These are phyloP conservation scores for Chrysochromulina parva DNA, from an alignment of 78 protist species.

Conservation along the genomic window DNA sequence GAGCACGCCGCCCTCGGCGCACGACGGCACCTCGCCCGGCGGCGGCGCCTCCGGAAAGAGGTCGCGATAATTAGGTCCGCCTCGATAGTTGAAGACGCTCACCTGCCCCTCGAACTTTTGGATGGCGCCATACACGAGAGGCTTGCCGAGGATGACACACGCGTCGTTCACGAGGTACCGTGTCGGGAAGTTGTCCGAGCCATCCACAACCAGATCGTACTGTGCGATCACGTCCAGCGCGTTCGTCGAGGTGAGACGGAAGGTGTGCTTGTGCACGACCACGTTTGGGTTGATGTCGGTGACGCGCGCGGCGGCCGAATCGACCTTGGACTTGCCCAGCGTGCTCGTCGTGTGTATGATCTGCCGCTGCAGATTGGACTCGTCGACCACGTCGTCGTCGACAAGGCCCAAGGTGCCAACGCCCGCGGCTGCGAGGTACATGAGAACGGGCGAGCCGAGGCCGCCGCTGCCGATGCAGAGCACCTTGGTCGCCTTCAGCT, in stretches of 20 bases:
- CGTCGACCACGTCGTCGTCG: constrained; percentile 79
- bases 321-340: constrained; percentile 53
- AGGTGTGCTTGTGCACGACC: too few relatives aligned
- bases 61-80: constrained; percentile 90
- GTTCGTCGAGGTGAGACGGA: constrained; percentile 53
- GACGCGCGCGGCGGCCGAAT: constrained; percentile 32
- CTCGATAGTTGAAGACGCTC: constrained; percentile 15
- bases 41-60: constrained; percentile 87
- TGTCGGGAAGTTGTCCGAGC: constrained; percentile 78
- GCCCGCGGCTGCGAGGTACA: constrained; percentile 86
- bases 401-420: constrained; percentile 71
- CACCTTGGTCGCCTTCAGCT: constrained; percentile 35
- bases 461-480: constrained; percentile 88
- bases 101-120: constrained; percentile 86
- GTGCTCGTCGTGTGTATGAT: constrained; percentile 43
- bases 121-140: constrained; percentile 84
- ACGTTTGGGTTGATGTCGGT: background rate
- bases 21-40: constrained; percentile 71
- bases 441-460: constrained; percentile 72
- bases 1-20: constrained; percentile 49
- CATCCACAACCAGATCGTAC: constrained; percentile 80
- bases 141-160: constrained; percentile 64
- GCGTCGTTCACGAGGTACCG: constrained; percentile 52
- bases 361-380: constrained; percentile 81
- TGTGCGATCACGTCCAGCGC: constrained; percentile 54